A percentile compares a stretch with the other conserved stretches of the same genome.
phyloP scores from a whole-genome alignment of 1,139 yeast species.

The Lodderomyces pseudojiufengensis region DNA sequence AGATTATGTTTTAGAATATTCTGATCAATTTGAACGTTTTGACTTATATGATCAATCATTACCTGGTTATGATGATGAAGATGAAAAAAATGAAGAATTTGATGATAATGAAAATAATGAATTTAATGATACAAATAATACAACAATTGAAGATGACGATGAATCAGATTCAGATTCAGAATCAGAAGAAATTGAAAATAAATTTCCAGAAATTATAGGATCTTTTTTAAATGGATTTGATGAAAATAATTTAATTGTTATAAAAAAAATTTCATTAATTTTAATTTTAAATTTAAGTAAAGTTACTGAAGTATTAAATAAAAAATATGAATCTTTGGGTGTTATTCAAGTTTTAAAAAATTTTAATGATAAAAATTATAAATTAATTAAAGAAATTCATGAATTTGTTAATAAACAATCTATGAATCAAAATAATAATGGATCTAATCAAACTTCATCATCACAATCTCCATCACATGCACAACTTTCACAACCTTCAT shows the following conservation, averaged over 20 bases:
- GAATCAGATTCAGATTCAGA: too few relatives aligned
- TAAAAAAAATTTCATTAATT: constrained; percentile 45
- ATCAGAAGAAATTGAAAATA: constrained; percentile 26
- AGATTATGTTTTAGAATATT: constrained; percentile 9
- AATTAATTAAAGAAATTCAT: constrained; percentile 23
- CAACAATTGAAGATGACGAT: constrained; percentile 8
- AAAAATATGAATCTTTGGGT: constrained; percentile 48
- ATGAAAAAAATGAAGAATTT: background rate
- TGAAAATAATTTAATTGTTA: constrained; percentile 33
- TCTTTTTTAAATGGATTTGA: constrained; percentile 56
- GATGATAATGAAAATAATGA: constrained; percentile 10
- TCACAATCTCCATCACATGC: background rate
- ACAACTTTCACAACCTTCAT: too few relatives aligned
- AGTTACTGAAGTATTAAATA: constrained; percentile 53
- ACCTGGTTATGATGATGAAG: constrained; percentile 11
- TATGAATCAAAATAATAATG: too few relatives aligned
- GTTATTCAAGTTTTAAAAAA: constrained; percentile 39
- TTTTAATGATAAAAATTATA: constrained; percentile 26
- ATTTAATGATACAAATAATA: constrained; percentile 16
- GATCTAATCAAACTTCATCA: too few relatives aligned
- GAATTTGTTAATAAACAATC: constrained; percentile 14
- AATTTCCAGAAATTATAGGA: constrained; percentile 39
- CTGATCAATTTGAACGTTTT: too few relatives aligned
- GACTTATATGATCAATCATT: too few relatives aligned
- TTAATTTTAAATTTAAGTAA: constrained; percentile 43